These are phyloP conservation scores for Chondrus crispus DNA, from an alignment of 23 red algal genomes.

Conservation along the genomic window DNA sequence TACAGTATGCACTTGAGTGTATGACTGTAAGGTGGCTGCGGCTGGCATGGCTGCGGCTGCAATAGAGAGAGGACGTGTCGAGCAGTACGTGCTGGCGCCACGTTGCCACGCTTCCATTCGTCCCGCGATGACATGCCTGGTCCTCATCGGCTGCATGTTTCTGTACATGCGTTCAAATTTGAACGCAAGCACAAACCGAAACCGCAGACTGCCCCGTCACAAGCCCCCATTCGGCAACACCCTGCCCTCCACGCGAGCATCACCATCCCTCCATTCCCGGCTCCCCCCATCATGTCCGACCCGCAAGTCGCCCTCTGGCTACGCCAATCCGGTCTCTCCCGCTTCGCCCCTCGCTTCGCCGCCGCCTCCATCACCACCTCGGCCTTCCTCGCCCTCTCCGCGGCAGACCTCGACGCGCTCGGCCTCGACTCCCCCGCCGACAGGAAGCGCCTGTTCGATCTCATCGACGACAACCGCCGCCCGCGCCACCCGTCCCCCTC, in stretches of 20 bases:
- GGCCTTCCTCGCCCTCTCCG: conserved; percentile 24
- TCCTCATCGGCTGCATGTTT: too few species aligned
- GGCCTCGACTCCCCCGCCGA: conserved; percentile 56
- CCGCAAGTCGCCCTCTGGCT: conserved; percentile 52
- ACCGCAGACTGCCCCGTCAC: too few species aligned
- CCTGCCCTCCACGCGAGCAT: background rate
- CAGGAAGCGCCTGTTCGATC: conserved; percentile 54
- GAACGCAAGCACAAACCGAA: too few species aligned
- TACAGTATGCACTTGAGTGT: too few species aligned
- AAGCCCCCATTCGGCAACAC: too few species aligned
- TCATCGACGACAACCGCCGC: conserved; percentile 32
- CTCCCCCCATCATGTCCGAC: conserved; percentile 34
- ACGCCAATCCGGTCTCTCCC: conserved; percentile 58
- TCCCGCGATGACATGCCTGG: too few species aligned
- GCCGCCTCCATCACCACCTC: conserved; percentile 21
- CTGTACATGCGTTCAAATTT: too few species aligned
- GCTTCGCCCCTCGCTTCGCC: conserved; percentile 39
- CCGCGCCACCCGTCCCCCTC: background rate
- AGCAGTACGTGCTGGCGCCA: too few species aligned
- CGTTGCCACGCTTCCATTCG: too few species aligned
- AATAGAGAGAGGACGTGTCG: too few species aligned
- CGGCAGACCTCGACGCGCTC: conserved; percentile 34
- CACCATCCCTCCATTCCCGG: background rate
- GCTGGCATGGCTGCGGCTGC: too few species aligned
- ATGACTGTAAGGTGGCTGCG: too few species aligned